Evolutionary conservation across 2,329 filamentous ascomycete genomes (phyloP), one percentile per base, ranked within the genome.

Genomic region (Paecilomyces niveus): DNA sequence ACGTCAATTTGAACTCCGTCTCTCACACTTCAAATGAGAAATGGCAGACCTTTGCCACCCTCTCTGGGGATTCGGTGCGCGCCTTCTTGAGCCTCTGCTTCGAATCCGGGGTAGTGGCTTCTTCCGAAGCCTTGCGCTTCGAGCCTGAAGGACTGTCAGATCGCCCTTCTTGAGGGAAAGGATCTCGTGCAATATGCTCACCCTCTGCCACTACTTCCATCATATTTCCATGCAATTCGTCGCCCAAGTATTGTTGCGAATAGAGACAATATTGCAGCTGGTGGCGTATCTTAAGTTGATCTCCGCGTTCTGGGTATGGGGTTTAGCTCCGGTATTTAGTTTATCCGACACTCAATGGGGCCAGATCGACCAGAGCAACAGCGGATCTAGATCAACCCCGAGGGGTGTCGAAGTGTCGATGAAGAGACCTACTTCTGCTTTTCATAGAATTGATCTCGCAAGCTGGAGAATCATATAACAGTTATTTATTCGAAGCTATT

Each of bases 91-190:
- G 75, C 59, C 71, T 74, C 61, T 76, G 75, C 54, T 72, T 71
- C 51, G 72, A 74, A 61, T 76, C 73, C 60, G 72, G 74, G 64
- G 71, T 75, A 63, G 74, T 72, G 45, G 71, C 71, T 61, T 80
- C 78, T 61, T 80, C 77, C n/a, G 76, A 78, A 53, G 78, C 79
- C 66, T 81, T 81, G 64, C 79, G 75, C 69, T 81, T 81, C 49
- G 64, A 68, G 57, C 65, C 74, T 74, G 59, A 53, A 53, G 22
- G 49, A 35, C 15, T 52, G 54, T 64, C 55, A 64, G 58, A 53
- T 21, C n/a, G 29, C 21, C 15, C 51, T 24, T 39, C 33, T n/a
- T 15, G 15, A 24, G 18, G 9, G 4, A 54, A 8, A 51, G 9
- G 11, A 45, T 18, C 13, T 35, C 9, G 21, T n/a, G 29, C 22